Conservation (phyloP, 768 basidiomycete species). For the Leccinum longicurvipes region DNA sequence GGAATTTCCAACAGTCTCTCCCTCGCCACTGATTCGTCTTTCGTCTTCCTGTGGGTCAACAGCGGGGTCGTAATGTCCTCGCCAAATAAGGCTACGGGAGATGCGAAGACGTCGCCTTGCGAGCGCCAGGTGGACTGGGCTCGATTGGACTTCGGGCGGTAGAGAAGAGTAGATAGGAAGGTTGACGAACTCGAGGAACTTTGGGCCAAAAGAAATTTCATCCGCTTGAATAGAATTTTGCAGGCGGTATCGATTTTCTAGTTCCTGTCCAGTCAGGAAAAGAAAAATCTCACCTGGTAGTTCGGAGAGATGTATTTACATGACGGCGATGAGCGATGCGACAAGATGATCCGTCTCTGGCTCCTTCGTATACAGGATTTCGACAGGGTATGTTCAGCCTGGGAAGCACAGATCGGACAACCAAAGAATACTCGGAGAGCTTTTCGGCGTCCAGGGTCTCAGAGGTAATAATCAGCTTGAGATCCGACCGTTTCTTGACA, state of each 20-base stretch:
- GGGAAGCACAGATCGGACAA: constrained; percentile 98
- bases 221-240: constrained; percentile 96
- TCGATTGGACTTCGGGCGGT: constrained; percentile 99
- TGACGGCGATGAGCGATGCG: constrained; percentile 96
- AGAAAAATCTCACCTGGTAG: constrained; percentile 95
- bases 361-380: constrained; percentile 96
- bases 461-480: constrained; percentile 97
- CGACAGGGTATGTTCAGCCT: constrained; percentile 98
- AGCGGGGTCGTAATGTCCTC: no score
- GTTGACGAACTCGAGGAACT: constrained; percentile 95
- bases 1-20: no score
- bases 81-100: no score
- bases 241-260: constrained; percentile 97
- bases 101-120: no score
- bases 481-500: constrained; percentile 88
- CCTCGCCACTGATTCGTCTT: no score
- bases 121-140: constrained; percentile 95
- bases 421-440: constrained; percentile 99
- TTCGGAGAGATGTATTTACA: constrained; percentile 99
- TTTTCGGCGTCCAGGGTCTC: constrained; percentile 99
- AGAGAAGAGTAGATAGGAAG: constrained; percentile 97
- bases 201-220: constrained; percentile 98
- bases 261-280: constrained; percentile 98
- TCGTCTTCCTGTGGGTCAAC: no score
- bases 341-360: constrained; percentile 97